Evolutionary conservation across 768 basidiomycete genomes (phyloP).

Genomic region (Boletus reticulatus): DNA sequence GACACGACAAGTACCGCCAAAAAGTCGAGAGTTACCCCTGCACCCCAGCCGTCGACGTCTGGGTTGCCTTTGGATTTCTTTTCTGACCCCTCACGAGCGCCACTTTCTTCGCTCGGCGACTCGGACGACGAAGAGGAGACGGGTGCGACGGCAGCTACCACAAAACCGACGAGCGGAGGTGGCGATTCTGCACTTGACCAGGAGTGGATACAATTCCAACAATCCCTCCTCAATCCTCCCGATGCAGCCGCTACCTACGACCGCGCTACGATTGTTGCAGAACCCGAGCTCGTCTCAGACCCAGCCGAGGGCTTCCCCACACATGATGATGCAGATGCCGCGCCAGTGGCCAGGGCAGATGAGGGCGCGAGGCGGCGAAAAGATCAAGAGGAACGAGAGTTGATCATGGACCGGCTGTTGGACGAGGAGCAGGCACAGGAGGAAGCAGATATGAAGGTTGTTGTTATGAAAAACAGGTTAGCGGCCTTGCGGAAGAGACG

Average conservation of each 20-base stretch:
- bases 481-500: constrained; percentile 55
- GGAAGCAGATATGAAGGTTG: constrained; percentile 78
- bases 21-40: constrained; percentile 27
- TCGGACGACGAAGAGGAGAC: constrained; percentile 44
- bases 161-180: neutral
- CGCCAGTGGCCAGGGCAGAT: constrained; percentile 5
- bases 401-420: constrained; percentile 82
- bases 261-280: constrained; percentile 68
- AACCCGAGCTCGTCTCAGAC: constrained; percentile 55
- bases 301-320: constrained; percentile 49
- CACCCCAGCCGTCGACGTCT: constrained; percentile 10
- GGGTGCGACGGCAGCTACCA: constrained; percentile 3
- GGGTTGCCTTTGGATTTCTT: constrained; percentile 72
- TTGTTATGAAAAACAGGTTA: constrained; percentile 59
- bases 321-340: constrained; percentile 25
- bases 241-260: constrained; percentile 52
- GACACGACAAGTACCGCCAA: constrained; percentile 21
- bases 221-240: constrained; percentile 50
- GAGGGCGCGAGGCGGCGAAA: constrained; percentile 47
- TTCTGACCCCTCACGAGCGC: constrained; percentile 66
- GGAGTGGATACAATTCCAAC: constrained; percentile 76
- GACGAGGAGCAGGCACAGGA: constrained; percentile 88
- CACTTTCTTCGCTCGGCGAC: constrained; percentile 33
- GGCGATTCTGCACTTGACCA: constrained; percentile 47
- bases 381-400: constrained; percentile 71